Base-by-base conservation (phyloP, 2,329 filamentous ascomycete genomes). In the Colletotrichum scovillei region DNA sequence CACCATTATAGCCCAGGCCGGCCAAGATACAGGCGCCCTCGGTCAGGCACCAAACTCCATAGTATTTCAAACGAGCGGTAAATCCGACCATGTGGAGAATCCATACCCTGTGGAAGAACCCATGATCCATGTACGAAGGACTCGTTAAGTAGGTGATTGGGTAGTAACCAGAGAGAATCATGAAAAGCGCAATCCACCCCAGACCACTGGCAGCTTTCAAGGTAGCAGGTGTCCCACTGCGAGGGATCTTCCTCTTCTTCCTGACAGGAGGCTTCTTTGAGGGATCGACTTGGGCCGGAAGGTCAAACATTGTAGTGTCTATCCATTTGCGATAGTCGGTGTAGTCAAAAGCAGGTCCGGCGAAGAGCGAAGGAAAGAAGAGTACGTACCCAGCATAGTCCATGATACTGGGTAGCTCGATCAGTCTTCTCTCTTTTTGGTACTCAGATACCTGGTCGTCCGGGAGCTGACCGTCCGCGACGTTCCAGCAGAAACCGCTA, bases 401-500 rank as follows among this genome's bases (percentile, higher is more conserved):
- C 42, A 98, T 84, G 1, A 97, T 80, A 24, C 86, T 82, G 0
- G 97, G 97, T 68, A 99, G 87, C 58, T 94, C 84, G 66, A 87
- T 88, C 55, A 99, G 88, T 59, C 93, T 93, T 35, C 94, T 91
- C 76, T 95, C 93, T 79, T 93, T 95, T 81, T 99, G 97, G 58
- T 93, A 91, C 63, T 97, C 94, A 0, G 94, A 94, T n/a, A 99
- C 89, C 71, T 95, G 91, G 56, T 92, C 88, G 22, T 93, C 91
- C 3, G 94, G 92, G 24, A 97, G 88, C 72, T 92, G 91, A 24
- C 97, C 97, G 81, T 99, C 97, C 78, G 97, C 95, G 9, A 98
- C 92, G 80, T 98, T 98, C 97, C 97, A 99, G 85, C 95, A 97
- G 80, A 99, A 99, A 5, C 96, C 94, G 26, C 92, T 95, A 46